phyloP scores from a whole-genome alignment of 176 grass and related monocot species.

The Phoenix roebelenii region DNA sequence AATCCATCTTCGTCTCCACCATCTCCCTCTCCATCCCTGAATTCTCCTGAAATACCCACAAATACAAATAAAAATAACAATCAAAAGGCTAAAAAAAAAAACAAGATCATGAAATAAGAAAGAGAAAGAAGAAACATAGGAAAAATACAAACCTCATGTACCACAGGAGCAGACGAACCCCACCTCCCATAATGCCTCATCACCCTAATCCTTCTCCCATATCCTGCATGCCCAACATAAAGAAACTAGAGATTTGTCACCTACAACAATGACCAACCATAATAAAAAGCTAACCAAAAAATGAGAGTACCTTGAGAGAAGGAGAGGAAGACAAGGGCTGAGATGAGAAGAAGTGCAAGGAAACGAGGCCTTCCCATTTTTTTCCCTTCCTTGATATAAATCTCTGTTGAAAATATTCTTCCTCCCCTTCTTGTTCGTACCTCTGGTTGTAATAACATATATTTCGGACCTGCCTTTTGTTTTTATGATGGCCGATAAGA shows the following conservation, averaged over 20 bases:
- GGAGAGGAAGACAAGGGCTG: not conserved
- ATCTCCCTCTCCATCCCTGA: not conserved
- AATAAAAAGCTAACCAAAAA: not conserved
- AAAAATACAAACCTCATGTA: not conserved
- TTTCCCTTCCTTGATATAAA: not conserved
- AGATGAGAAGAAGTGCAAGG: not conserved
- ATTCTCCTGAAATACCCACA: not conserved
- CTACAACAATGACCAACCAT: not conserved
- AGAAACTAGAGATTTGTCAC: not conserved
- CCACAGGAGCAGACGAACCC: not conserved
- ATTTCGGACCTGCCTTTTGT: no score
- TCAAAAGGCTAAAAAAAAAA: not conserved
- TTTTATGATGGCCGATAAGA: no score
- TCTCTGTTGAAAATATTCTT: no score
- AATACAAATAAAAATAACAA: not conserved
- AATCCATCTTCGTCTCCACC: constrained; percentile 1
- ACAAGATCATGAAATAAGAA: not conserved
- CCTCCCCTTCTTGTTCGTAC: no score
- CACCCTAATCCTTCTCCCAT: not conserved
- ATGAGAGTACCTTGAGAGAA: not conserved
- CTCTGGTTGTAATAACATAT: no score
- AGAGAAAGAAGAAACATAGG: not conserved
- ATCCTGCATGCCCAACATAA: not conserved
- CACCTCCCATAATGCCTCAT: not conserved
- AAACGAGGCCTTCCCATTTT: not conserved